phyloP scores from a whole-genome alignment of 495 filamentous ascomycete genomes.

The Penicillium riverlandense region DNA sequence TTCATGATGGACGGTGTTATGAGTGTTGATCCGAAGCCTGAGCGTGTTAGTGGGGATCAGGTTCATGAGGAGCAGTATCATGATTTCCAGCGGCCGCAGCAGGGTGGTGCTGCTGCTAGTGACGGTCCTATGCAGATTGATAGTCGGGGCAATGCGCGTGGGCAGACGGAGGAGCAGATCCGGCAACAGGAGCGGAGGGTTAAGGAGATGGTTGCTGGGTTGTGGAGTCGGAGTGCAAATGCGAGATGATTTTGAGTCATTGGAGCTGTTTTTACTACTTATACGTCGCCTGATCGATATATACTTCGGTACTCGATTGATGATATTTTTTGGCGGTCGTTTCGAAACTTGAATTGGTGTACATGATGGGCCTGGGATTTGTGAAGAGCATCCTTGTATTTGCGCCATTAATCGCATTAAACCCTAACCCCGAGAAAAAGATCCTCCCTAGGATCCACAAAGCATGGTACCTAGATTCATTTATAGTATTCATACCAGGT shows the following conservation, averaged over 20 bases:
- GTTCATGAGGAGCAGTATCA: slow-evolving; percentile 28
- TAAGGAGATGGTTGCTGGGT: slow-evolving; percentile 50
- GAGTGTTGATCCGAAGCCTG: slow-evolving; percentile 55
- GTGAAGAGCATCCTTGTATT: too few relatives aligned
- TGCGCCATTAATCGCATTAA: neutral
- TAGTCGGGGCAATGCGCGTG: slow-evolving; percentile 49
- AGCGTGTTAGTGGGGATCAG: slow-evolving; percentile 40
- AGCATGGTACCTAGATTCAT: too few relatives aligned
- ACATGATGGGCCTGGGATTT: too few relatives aligned
- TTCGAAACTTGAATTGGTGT: too few relatives aligned
- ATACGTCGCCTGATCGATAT: neutral
- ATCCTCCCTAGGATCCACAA: neutral
- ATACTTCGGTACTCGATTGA: too few relatives aligned
- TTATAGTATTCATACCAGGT: neutral
- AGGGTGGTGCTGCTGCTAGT: neutral
- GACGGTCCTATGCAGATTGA: slow-evolving; percentile 42
- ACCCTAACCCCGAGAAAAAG: neutral
- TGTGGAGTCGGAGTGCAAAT: slow-evolving; percentile 42
- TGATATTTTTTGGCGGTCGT: too few relatives aligned
- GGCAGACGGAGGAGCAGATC: slow-evolving; percentile 61
- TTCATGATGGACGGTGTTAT: slow-evolving; percentile 75
- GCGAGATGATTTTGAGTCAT: slow-evolving; percentile 11
- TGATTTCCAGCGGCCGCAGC: slow-evolving; percentile 13
- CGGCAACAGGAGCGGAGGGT: slow-evolving; percentile 53
- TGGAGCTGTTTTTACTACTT: neutral